These are phyloP conservation scores for Fraxinus paxiana DNA, from an alignment of 305 asterid genomes.

Conservation along the genomic window DNA sequence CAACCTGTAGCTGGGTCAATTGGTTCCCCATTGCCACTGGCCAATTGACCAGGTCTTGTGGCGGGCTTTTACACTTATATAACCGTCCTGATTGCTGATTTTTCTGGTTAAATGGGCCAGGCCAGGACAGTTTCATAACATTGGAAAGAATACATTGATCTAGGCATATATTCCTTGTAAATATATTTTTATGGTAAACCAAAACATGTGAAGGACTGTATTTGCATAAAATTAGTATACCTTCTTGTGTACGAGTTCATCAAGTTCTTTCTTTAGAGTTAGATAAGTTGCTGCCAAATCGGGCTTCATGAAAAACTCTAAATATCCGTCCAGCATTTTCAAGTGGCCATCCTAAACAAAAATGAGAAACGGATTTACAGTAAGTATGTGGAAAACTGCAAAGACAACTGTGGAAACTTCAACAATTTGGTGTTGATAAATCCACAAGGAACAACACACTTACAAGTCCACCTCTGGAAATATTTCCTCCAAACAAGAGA, in stretches of 20 bases:
- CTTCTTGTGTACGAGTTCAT: slow-evolving; percentile 71
- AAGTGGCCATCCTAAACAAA: slow-evolving; percentile 70
- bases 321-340: slow-evolving; percentile 88
- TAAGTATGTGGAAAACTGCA: slow-evolving; percentile 20
- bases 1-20: background rate
- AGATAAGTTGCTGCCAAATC: slow-evolving; percentile 60
- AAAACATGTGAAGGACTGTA: background rate
- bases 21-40: background rate
- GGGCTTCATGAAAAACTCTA: slow-evolving; percentile 85
- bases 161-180: background rate
- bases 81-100: background rate
- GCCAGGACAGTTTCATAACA: background rate
- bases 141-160: background rate
- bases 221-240: slow-evolving; percentile 29
- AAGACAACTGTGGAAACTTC: background rate
- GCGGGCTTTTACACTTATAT: background rate
- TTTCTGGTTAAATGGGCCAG: background rate
- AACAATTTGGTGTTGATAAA: slow-evolving; percentile 13
- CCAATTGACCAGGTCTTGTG: background rate
- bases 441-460: slow-evolving; percentile 31
- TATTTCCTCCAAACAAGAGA: slow-evolving; percentile 80
- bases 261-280: slow-evolving; percentile 66
- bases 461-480: slow-evolving; percentile 59
- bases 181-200: background rate
- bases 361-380: slow-evolving; percentile 20